phyloP scores from a whole-genome alignment of 148 eudicot species.

The Chenopodium album region DNA sequence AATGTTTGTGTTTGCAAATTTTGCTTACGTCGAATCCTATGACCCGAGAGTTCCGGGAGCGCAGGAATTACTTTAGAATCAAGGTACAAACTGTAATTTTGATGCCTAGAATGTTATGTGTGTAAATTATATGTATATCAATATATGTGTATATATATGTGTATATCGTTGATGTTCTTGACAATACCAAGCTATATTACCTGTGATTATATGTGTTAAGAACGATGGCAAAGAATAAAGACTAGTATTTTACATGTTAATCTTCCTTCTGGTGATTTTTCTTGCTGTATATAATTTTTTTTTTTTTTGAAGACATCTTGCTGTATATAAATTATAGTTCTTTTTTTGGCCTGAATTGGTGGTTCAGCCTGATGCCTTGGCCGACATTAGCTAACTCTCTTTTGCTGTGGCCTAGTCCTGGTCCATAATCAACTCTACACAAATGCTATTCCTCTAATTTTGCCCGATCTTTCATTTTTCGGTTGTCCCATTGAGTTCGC shows the following conservation, averaged over 20 bases:
- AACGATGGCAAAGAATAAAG: neutral
- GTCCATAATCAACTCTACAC: neutral
- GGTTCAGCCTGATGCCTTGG: neutral
- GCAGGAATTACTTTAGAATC: neutral
- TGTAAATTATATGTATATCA: neutral
- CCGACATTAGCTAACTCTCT: neutral
- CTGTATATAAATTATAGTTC: neutral
- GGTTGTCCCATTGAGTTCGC: no score
- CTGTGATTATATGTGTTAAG: neutral
- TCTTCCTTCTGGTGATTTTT: neutral
- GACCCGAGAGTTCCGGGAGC: neutral
- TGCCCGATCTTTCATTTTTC: no score
- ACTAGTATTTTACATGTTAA: neutral
- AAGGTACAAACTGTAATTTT: neutral
- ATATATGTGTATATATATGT: constrained; percentile 20
- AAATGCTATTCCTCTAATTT: neutral
- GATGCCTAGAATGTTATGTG: constrained; percentile 11
- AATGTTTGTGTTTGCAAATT: constrained; percentile 6
- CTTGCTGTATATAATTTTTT: neutral
- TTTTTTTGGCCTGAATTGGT: neutral
- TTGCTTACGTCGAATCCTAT: constrained; percentile 2
- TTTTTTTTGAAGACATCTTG: neutral
- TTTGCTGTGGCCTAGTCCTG: neutral
- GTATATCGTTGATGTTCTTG: constrained; percentile 4
- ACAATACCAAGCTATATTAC: constrained; percentile 11